These are phyloP conservation scores for Lichtheimia ornata DNA, from an alignment of 371 early-diverging fungal species.

Conservation along the genomic window DNA sequence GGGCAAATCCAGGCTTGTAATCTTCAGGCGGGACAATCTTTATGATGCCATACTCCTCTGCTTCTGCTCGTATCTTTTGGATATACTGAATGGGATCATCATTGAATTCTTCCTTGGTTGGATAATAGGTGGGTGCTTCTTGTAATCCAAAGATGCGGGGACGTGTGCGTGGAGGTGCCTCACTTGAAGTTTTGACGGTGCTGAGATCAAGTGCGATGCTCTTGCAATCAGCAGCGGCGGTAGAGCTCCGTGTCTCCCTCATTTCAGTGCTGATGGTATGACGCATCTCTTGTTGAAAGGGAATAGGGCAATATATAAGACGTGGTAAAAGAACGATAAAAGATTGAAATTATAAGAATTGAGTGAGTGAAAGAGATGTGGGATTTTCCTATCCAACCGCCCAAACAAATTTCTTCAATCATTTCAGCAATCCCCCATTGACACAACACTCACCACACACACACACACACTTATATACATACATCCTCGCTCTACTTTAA, in stretches of 20 bases:
- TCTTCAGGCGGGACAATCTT: conserved; percentile 91
- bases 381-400: background rate
- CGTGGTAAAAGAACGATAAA: background rate
- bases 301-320: background rate
- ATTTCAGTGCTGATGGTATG: conserved; percentile 11
- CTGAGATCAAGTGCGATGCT: conserved; percentile 19
- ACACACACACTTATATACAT: too few species aligned
- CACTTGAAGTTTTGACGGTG: conserved; percentile 23
- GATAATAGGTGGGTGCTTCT: conserved; percentile 82
- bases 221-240: conserved; percentile 5
- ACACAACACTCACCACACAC: too few species aligned
- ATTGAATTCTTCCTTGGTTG: conserved; percentile 80
- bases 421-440: background rate
- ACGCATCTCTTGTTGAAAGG: conserved; percentile 12
- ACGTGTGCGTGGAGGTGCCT: conserved; percentile 36
- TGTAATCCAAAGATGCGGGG: conserved; percentile 67
- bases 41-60: conserved; percentile 83
- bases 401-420: conserved; percentile 1
- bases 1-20: conserved; percentile 83
- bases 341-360: conserved; percentile 7
- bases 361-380: conserved; percentile 10
- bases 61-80: conserved; percentile 76
- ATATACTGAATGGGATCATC: conserved; percentile 84
- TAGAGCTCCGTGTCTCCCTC: conserved; percentile 8
- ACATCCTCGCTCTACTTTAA: too few species aligned